phyloP scores from a whole-genome alignment of 805 yeast genomes.

The Wickerhamiella alocasiicola region DNA sequence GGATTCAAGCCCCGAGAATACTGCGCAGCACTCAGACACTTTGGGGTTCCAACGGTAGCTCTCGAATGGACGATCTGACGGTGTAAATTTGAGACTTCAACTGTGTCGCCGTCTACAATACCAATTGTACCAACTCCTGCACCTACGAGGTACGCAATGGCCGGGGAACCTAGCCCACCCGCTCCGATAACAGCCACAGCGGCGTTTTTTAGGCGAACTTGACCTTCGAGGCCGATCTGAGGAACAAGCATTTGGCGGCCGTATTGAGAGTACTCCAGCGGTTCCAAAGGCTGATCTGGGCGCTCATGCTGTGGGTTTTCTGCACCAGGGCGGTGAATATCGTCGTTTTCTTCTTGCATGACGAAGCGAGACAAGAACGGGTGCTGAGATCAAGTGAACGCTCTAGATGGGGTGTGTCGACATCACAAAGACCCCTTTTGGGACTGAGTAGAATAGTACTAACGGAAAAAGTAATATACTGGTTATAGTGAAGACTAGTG shows the following conservation, averaged over 20 bases:
- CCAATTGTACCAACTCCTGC: slow-evolving; percentile 78
- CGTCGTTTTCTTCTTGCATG: no score
- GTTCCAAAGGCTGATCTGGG: not conserved
- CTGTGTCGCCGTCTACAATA: slow-evolving; percentile 75
- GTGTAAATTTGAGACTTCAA: slow-evolving; percentile 76
- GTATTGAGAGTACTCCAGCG: slow-evolving; percentile 58
- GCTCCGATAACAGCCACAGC: slow-evolving; percentile 79
- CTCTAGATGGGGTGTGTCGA: no score
- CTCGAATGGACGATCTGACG: slow-evolving; percentile 76
- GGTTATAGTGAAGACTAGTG: no score
- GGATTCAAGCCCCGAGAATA: slow-evolving; percentile 53
- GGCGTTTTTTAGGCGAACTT: slow-evolving; percentile 43
- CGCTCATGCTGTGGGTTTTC: no score
- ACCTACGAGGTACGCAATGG: slow-evolving; percentile 68
- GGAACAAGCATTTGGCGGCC: slow-evolving; percentile 96
- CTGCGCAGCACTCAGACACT: slow-evolving; percentile 65
- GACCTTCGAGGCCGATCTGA: slow-evolving; percentile 47
- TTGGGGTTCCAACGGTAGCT: slow-evolving; percentile 50
- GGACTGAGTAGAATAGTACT: no score
- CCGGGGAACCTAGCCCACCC: slow-evolving; percentile 95
- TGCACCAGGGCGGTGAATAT: no score
- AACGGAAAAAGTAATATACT: no score
- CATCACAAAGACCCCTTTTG: no score
- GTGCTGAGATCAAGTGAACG: no score
- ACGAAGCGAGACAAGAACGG: no score